Evolutionary conservation across 371 early-diverging fungal species (phyloP).

Genomic region (Mortierella sp.): DNA sequence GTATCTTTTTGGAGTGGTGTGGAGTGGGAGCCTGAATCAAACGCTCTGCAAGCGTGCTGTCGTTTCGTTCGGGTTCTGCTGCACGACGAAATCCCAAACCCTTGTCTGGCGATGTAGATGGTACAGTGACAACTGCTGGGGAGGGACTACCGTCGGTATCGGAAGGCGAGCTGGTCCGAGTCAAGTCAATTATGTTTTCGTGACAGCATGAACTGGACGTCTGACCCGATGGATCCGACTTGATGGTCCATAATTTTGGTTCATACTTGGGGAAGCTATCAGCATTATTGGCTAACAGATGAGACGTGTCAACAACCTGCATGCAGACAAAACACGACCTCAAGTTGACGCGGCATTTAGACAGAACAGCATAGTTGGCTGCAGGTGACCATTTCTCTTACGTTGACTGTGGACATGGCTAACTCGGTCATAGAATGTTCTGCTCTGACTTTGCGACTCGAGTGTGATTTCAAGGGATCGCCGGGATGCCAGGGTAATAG

Average conservation of each 20-base stretch:
- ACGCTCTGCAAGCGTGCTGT: no score
- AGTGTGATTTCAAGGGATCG: slow-evolving; percentile 33
- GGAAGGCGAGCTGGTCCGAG: neutral
- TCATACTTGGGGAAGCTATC: slow-evolving; percentile 23
- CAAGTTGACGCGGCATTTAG: neutral
- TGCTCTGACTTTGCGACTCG: slow-evolving; percentile 12
- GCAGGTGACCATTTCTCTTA: slow-evolving; percentile 4
- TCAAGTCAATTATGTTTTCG: no score
- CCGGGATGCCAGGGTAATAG: slow-evolving; percentile 22
- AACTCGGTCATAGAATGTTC: slow-evolving; percentile 15
- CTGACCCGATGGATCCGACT: slow-evolving; percentile 38
- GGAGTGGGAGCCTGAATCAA: no score
- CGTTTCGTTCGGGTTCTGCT: no score
- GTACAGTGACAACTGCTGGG: neutral
- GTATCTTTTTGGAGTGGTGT: no score
- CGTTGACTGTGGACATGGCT: slow-evolving; percentile 20
- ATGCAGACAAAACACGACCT: neutral
- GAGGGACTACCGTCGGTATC: slow-evolving; percentile 3
- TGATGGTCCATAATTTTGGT: slow-evolving; percentile 30
- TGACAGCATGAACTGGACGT: no score
- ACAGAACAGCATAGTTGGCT: neutral
- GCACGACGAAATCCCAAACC: no score
- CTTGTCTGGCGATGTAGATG: neutral
- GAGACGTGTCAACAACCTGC: neutral
- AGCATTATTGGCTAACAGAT: slow-evolving; percentile 17